Evolutionary conservation across 2,329 filamentous ascomycete genomes (phyloP).

Genomic region (Aspergillus sp.): DNA sequence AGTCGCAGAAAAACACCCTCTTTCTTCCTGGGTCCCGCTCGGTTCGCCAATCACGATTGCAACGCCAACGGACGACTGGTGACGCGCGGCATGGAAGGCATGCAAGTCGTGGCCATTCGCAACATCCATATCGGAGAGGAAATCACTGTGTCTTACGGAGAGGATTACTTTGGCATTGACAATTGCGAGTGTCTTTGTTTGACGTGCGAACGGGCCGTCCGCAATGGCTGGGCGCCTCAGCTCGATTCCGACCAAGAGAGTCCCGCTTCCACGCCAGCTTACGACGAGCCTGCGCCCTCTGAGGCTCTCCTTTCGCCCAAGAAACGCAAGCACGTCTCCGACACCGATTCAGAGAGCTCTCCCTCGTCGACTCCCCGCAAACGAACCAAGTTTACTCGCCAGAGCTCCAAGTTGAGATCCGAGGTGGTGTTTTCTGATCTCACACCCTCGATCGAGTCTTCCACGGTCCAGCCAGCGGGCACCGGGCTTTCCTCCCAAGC

Average conservation of each 20-base stretch:
- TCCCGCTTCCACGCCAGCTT: constrained; percentile 35
- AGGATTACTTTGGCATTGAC: constrained; percentile 91
- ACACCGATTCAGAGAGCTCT: constrained; percentile 31
- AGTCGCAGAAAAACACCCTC: constrained; percentile 88
- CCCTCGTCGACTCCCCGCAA: constrained; percentile 35
- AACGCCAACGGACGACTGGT: constrained; percentile 85
- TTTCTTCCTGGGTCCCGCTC: constrained; percentile 89
- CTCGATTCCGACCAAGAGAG: constrained; percentile 40
- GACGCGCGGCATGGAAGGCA: constrained; percentile 80
- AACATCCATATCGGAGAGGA: constrained; percentile 87
- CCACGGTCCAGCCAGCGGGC: constrained; percentile 13
- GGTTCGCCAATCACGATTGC: constrained; percentile 98
- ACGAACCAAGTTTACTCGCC: constrained; percentile 35
- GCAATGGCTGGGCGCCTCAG: constrained; percentile 77
- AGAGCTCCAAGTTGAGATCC: constrained; percentile 39
- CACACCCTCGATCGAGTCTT: constrained; percentile 25
- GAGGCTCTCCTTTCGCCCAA: constrained; percentile 25
- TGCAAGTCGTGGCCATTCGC: constrained; percentile 82
- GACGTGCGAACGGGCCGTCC: constrained; percentile 73
- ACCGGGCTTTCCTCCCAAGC: neutral
- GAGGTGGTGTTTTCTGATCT: constrained; percentile 39
- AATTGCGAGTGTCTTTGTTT: constrained; percentile 94
- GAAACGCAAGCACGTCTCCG: constrained; percentile 33
- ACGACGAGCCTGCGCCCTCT: constrained; percentile 24
- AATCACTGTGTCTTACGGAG: constrained; percentile 94